Percentiles rank a stretch among this genome's conserved stretches.
Evolutionary conservation across 106 monocot species (phyloP).

Genomic region (Dendrobium chrysotoxum): DNA sequence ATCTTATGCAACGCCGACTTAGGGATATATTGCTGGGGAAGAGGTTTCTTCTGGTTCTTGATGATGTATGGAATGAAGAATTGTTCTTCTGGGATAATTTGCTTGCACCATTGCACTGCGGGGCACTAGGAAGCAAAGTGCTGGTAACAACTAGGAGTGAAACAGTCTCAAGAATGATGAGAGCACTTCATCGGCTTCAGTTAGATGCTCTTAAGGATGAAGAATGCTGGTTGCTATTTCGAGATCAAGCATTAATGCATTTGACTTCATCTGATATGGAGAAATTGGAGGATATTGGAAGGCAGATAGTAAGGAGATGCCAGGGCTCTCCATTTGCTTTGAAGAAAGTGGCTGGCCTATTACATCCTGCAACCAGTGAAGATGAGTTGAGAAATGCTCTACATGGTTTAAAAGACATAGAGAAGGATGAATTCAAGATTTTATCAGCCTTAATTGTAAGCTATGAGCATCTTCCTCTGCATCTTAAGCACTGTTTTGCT

Average conservation of each 20-base stretch:
- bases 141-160: neutral
- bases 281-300: neutral
- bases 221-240: neutral
- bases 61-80: neutral
- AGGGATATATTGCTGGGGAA: neutral
- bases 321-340: neutral
- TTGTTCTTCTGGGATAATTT: neutral
- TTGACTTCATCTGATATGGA: neutral
- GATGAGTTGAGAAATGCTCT: neutral
- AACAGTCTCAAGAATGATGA: neutral
- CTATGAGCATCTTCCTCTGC: neutral
- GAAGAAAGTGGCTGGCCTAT: neutral
- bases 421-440: neutral
- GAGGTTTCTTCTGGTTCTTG: neutral
- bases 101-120: neutral
- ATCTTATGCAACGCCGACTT: conserved; percentile 10
- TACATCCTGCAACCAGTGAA: neutral
- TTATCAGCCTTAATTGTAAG: neutral
- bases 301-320: neutral
- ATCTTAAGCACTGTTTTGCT: neutral
- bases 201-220: neutral
- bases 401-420: neutral
- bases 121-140: neutral
- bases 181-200: neutral
- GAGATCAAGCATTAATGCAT: neutral